phyloP scores from a whole-genome alignment of 139 green algal genomes.

The Dunaliella primolecta region DNA sequence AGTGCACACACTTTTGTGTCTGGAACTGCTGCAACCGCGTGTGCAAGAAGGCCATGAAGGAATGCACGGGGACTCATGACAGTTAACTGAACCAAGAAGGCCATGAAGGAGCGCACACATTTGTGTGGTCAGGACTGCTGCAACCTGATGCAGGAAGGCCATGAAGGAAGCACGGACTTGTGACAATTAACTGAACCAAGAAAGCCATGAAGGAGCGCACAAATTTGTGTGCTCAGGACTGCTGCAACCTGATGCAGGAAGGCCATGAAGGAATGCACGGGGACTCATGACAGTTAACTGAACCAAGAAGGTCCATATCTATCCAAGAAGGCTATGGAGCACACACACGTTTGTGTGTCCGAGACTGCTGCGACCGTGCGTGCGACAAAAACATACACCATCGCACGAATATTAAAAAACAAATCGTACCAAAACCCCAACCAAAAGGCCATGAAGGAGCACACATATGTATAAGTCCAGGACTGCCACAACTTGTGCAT shows the following conservation, averaged over 20 bases:
- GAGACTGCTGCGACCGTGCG: conserved; percentile 57
- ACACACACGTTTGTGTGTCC: conserved; percentile 71
- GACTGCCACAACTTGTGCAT: conserved; percentile 60
- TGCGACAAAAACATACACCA: no score
- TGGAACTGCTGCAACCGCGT: no score
- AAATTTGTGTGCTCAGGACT: conserved; percentile 68
- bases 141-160: no score
- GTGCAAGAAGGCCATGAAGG: no score
- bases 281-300: conserved; percentile 70
- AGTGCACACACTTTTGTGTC: neutral
- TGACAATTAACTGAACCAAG: conserved; percentile 62
- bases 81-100: conserved; percentile 72
- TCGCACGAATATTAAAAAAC: conserved; percentile 66
- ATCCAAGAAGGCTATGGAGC: conserved; percentile 75
- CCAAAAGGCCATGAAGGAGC: conserved; percentile 73
- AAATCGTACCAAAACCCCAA: conserved; percentile 65
- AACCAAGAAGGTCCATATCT: no score
- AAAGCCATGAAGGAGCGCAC: conserved; percentile 73
- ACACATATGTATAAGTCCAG: conserved; percentile 70
- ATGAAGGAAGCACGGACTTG: no score
- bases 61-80: conserved; percentile 67
- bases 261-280: no score
- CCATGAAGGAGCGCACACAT: conserved; percentile 70
- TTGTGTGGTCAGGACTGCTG: conserved; percentile 66
- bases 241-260: conserved; percentile 64